These are phyloP conservation scores for Cryptosporidium tyzzeri DNA, from an alignment of 169 alveolate genomes.

Conservation along the genomic window DNA sequence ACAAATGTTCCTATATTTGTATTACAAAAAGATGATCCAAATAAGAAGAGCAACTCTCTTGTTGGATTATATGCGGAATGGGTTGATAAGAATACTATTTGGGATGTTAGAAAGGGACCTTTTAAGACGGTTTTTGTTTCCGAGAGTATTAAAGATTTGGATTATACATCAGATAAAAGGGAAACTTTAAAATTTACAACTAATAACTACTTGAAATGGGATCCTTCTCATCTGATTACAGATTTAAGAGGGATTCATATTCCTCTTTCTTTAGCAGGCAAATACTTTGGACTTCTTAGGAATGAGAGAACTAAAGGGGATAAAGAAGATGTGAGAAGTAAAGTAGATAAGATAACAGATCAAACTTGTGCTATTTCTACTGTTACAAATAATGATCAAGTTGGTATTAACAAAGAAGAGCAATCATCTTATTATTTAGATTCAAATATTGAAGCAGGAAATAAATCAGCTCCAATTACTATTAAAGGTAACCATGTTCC, in stretches of 20 bases:
- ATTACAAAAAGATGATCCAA: conserved; percentile 63
- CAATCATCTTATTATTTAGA: not conserved
- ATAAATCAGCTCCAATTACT: conserved; percentile 12
- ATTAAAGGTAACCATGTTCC: conserved; percentile 67
- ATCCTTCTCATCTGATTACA: conserved; percentile 53
- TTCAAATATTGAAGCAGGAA: not conserved
- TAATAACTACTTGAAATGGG: conserved; percentile 66
- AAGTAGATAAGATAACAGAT: not conserved
- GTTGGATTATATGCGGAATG: conserved; percentile 75
- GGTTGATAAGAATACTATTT: conserved; percentile 59
- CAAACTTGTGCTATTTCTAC: not conserved
- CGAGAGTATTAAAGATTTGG: not conserved
- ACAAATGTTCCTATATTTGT: conserved; percentile 71
- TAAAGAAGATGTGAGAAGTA: not conserved
- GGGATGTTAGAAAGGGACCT: conserved; percentile 74
- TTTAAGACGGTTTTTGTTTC: conserved; percentile 68
- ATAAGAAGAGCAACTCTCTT: conserved; percentile 27
- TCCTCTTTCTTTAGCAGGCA: conserved; percentile 70
- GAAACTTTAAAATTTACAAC: conserved; percentile 54
- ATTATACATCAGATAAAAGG: conserved; percentile 13
- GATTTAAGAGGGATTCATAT: conserved; percentile 75
- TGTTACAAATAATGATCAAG: not conserved
- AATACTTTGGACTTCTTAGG: conserved; percentile 63
- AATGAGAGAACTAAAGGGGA: conserved; percentile 29
- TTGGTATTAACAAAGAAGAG: conserved; percentile 12